Conservation (phyloP, 768 basidiomycete genomes). For the Phaeotremella skinneri region DNA sequence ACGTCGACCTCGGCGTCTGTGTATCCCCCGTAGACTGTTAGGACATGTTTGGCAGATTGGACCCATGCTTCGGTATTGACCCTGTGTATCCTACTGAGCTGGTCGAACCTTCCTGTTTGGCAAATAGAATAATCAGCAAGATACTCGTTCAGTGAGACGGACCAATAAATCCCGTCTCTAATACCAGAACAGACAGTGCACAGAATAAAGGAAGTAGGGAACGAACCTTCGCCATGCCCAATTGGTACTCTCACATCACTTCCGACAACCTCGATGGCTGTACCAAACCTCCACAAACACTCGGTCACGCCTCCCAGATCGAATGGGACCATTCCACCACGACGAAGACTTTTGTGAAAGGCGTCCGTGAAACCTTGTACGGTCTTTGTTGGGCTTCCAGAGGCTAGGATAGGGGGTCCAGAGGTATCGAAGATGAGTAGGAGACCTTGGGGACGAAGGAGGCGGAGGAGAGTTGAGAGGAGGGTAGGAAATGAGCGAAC, state of each 20-base stretch:
- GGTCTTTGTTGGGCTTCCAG: slow-evolving; percentile 3
- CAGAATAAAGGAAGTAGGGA: background rate
- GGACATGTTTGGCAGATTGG: slow-evolving; percentile 12
- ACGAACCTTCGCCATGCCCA: slow-evolving; percentile 18
- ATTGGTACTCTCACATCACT: slow-evolving; percentile 23
- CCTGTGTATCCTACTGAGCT: slow-evolving; percentile 21
- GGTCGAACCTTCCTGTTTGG: slow-evolving; percentile 15
- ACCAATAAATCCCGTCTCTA: background rate
- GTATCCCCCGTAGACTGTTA: slow-evolving; percentile 18
- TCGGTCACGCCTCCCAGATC: slow-evolving; percentile 6
- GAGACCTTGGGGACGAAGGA: slow-evolving; percentile 23
- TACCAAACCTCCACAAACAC: background rate
- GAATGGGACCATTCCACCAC: slow-evolving; percentile 15
- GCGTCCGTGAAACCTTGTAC: slow-evolving; percentile 20
- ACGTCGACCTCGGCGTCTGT: slow-evolving; percentile 23
- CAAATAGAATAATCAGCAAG: no score
- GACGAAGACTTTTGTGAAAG: background rate
- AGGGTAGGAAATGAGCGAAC: slow-evolving; percentile 11
- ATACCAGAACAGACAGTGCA: background rate
- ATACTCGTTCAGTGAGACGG: no score
- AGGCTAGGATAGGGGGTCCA: slow-evolving; percentile 6
- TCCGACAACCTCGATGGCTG: slow-evolving; percentile 14
- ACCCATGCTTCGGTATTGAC: slow-evolving; percentile 19
- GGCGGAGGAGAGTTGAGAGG: background rate
- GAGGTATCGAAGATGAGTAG: slow-evolving; percentile 27